Evolutionary conservation across 495 filamentous ascomycete genomes (phyloP).

Genomic region (Jackrogersella minutella): DNA sequence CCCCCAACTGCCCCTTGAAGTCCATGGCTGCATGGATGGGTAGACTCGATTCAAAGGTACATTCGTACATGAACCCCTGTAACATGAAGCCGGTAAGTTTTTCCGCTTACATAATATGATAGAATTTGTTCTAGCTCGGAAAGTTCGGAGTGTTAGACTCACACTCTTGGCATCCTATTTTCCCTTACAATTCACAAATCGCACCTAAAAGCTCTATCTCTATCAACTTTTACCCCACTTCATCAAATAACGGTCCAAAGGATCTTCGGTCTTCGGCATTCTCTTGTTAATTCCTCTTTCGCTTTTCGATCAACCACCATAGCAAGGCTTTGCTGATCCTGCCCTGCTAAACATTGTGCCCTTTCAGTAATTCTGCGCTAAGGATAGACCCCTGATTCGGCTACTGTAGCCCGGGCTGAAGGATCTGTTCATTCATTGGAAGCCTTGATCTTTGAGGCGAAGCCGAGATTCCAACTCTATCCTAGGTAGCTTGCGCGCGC

Average conservation of each 20-base stretch:
- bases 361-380: conserved; percentile 28
- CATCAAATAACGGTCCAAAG: conserved; percentile 30
- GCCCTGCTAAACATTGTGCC: conserved; percentile 11
- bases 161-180: conserved; percentile 22
- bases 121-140: no score
- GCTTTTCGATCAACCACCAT: conserved; percentile 8
- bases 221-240: conserved; percentile 35
- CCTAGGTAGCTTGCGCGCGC: not conserved
- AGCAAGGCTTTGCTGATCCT: conserved; percentile 31
- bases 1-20: no score
- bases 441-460: conserved; percentile 30
- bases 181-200: conserved; percentile 11
- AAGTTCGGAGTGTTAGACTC: conserved; percentile 31
- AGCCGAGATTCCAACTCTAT: conserved; percentile 21
- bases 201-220: conserved; percentile 3
- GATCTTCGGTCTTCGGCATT: conserved; percentile 43
- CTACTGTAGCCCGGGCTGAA: conserved; percentile 7
- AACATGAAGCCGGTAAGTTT: no score
- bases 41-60: not conserved
- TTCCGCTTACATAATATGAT: no score
- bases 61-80: no score
- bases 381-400: conserved; percentile 22
- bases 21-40: no score
- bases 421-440: conserved; percentile 29
- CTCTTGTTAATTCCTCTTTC: conserved; percentile 23